Conservation (phyloP, 805 yeast species). For the Geotrichum ghanense region DNA sequence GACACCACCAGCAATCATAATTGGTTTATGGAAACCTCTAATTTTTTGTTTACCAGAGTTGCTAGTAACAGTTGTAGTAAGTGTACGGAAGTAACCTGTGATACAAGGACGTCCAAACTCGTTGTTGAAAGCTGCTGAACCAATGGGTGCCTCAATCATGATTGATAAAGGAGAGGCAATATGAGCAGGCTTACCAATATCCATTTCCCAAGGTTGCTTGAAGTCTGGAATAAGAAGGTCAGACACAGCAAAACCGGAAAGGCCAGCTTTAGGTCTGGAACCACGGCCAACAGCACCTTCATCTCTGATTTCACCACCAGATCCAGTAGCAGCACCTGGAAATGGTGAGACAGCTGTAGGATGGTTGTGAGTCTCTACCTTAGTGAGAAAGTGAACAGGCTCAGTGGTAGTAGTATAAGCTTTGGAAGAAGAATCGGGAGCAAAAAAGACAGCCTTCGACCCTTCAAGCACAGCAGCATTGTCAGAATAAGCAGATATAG, state of each 20-base stretch:
- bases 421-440: constrained; percentile 65
- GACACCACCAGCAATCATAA: constrained; percentile 98
- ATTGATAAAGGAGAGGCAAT: constrained; percentile 89
- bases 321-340: constrained; percentile 99
- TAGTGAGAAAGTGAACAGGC: constrained; percentile 76
- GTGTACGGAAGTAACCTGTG: constrained; percentile 91
- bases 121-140: constrained; percentile 96
- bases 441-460: constrained; percentile 58
- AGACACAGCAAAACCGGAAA: constrained; percentile 85
- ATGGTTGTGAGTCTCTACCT: constrained; percentile 98
- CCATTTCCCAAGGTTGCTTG: constrained; percentile 91
- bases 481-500: constrained; percentile 91
- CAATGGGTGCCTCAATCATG: constrained; percentile 95
- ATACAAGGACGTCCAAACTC: constrained; percentile 98
- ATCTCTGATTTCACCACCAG: constrained; percentile 99
- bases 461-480: constrained; percentile 95
- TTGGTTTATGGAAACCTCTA: constrained; percentile 97
- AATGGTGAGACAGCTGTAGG: constrained; percentile 99
- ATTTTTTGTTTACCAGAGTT: constrained; percentile 54
- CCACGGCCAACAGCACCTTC: constrained; percentile 99
- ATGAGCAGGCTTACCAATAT: constrained; percentile 83
- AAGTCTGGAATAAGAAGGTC: constrained; percentile 79
- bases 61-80: constrained; percentile 66
- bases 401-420: constrained; percentile 69
- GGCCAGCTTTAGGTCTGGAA: constrained; percentile 92